Conservation (phyloP, 1,139 yeast genomes). For the Geotrichum europaeum region DNA sequence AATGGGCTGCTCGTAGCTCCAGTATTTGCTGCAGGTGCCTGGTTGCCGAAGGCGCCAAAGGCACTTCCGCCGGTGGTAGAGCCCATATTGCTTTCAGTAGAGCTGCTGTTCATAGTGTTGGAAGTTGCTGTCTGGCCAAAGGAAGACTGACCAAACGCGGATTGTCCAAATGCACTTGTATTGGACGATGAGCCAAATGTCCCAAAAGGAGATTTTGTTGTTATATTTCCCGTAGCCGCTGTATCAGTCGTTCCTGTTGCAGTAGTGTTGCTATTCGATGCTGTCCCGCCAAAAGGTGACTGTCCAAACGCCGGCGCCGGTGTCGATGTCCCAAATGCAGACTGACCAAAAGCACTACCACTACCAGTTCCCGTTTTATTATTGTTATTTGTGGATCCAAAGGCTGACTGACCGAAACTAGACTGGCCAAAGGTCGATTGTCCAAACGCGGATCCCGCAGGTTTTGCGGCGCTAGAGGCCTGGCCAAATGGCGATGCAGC, state of each 20-base stretch:
- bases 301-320: slow-evolving; percentile 20
- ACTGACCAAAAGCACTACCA: slow-evolving; percentile 20
- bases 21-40: not conserved
- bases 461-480: slow-evolving; percentile 12
- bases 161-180: not conserved
- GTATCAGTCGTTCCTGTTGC: not conserved
- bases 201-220: not conserved
- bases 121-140: slow-evolving; percentile 2
- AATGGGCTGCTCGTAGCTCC: not conserved
- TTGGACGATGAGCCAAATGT: slow-evolving; percentile 23
- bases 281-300: not conserved
- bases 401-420: slow-evolving; percentile 25
- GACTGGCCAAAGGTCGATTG: slow-evolving; percentile 16
- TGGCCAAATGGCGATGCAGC: slow-evolving; percentile 23
- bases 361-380: slow-evolving; percentile 15
- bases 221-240: not conserved
- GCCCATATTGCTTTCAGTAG: not conserved
- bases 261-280: not conserved
- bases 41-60: slow-evolving; percentile 6
- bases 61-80: slow-evolving; percentile 15
- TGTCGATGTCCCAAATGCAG: slow-evolving; percentile 9
- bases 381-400: slow-evolving; percentile 1
- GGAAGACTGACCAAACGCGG: not conserved
- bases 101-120: slow-evolving; percentile 22
- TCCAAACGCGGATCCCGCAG: not conserved